These are phyloP conservation scores for Chaetomiaceae sp. DNA, from an alignment of 2,329 filamentous ascomycete genomes.

Conservation along the genomic window DNA sequence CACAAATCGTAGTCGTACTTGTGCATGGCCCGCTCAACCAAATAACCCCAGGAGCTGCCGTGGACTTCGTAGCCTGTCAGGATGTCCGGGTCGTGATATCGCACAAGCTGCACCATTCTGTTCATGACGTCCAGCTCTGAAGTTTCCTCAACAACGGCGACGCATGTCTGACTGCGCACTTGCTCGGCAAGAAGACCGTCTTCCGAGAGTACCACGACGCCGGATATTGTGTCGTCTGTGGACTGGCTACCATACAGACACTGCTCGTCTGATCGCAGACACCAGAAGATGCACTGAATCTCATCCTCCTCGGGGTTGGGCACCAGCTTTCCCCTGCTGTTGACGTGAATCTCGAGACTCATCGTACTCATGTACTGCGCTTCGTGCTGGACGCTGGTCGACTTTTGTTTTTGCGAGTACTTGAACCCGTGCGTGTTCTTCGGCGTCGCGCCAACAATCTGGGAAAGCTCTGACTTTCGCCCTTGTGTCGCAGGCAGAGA, in stretches of 20 bases:
- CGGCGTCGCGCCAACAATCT: constrained; percentile 85
- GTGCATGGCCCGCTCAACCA: constrained; percentile 79
- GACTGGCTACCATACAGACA: constrained; percentile 43
- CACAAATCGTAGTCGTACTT: constrained; percentile 89
- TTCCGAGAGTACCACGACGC: constrained; percentile 66
- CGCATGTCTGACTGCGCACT: constrained; percentile 51
- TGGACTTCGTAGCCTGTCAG: constrained; percentile 94
- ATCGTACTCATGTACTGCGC: constrained; percentile 94
- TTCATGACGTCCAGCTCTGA: constrained; percentile 82
- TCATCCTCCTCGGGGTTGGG: constrained; percentile 90
- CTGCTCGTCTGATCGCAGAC: constrained; percentile 68
- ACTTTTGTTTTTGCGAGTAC: constrained; percentile 70
- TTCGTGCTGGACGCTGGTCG: constrained; percentile 73
- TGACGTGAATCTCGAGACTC: constrained; percentile 89
- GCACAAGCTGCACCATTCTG: constrained; percentile 80
- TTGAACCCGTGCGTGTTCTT: constrained; percentile 77
- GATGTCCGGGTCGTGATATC: constrained; percentile 80
- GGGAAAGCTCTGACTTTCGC: constrained; percentile 51
- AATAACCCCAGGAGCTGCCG: constrained; percentile 87
- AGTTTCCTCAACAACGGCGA: constrained; percentile 66
- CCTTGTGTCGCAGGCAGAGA: constrained; percentile 13
- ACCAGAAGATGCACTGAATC: constrained; percentile 86
- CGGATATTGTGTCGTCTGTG: constrained; percentile 50
- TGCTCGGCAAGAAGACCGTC: constrained; percentile 52
- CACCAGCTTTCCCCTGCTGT: constrained; percentile 71